A percentile compares a stretch with the other conserved stretches of the same genome.
phyloP scores from a whole-genome alignment of 2,329 filamentous ascomycete genomes.

The Trichoderma cornu-damae region DNA sequence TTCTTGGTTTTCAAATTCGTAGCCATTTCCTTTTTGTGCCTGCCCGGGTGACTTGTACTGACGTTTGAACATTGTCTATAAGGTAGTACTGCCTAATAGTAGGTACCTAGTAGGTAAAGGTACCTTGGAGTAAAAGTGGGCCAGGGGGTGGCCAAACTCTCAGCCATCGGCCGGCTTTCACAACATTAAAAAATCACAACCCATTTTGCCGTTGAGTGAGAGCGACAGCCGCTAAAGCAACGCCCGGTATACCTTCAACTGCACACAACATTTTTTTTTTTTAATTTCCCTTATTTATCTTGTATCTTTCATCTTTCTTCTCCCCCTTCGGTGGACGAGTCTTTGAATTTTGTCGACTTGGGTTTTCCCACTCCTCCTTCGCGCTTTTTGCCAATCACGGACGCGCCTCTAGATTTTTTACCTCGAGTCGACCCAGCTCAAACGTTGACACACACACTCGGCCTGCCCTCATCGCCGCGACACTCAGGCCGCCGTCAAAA shows the following conservation, averaged over 20 bases:
- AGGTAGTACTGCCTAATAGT: not conserved
- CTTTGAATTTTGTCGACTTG: not conserved
- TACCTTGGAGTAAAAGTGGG: conserved; percentile 16
- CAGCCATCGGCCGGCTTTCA: not conserved
- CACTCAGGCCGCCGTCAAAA: not conserved
- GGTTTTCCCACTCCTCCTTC: not conserved
- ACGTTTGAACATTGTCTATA: too few species aligned
- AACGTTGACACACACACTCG: not conserved
- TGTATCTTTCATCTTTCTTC: too few species aligned
- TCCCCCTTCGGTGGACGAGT: not conserved
- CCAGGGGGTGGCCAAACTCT: conserved; percentile 9
- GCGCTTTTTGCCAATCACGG: not conserved
- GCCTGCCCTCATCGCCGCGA: not conserved
- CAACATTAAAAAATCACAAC: conserved; percentile 6
- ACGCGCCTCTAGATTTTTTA: not conserved
- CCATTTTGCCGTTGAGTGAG: not conserved
- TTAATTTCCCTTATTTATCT: too few species aligned
- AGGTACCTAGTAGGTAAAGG: not conserved
- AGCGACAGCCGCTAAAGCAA: not conserved
- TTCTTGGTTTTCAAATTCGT: not conserved
- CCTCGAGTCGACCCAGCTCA: not conserved
- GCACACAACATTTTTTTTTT: too few species aligned
- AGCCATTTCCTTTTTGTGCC: not conserved
- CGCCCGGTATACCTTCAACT: not conserved
- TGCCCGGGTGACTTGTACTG: too few species aligned